A percentile compares a stretch with the other conserved stretches of the same genome.
These are phyloP conservation scores for Bipolaris bicolor DNA, from an alignment of 2,329 filamentous ascomycete genomes.

Conservation along the genomic window DNA sequence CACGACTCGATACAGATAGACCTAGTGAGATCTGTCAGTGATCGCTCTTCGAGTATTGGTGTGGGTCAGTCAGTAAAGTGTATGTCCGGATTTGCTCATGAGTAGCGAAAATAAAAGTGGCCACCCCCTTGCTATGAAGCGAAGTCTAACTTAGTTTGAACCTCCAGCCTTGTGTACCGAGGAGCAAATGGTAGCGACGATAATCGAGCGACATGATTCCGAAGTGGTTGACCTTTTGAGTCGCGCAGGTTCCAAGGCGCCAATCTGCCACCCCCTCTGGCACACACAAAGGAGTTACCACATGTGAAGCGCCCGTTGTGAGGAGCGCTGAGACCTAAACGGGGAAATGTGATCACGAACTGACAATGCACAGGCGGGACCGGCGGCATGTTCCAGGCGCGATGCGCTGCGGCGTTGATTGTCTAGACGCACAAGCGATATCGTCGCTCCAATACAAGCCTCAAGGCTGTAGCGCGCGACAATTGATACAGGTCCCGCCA, in stretches of 20 bases:
- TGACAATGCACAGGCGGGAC: slow-evolving; percentile 22
- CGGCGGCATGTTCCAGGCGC: slow-evolving; percentile 10
- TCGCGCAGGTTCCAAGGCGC: neutral
- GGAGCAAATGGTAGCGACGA: neutral
- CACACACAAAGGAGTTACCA: slow-evolving; percentile 23
- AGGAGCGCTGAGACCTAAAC: slow-evolving; percentile 29
- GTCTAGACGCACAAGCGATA: slow-evolving; percentile 14
- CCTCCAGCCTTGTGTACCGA: neutral
- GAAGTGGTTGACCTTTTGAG: neutral
- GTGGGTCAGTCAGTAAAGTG: slow-evolving; percentile 1
- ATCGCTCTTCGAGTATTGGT: neutral
- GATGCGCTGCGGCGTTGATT: slow-evolving; percentile 18
- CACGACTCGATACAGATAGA: slow-evolving; percentile 34
- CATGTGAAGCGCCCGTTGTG: slow-evolving; percentile 12
- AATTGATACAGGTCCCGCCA: slow-evolving; percentile 17
- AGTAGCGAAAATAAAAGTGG: neutral
- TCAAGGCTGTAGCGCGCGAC: slow-evolving; percentile 14
- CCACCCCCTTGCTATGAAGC: neutral
- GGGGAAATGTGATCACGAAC: slow-evolving; percentile 23
- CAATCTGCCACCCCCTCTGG: slow-evolving; percentile 7
- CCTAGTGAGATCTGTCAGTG: slow-evolving; percentile 25
- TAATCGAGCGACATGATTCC: neutral
- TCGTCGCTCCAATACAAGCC: slow-evolving; percentile 17
- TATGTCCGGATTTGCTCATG: slow-evolving; percentile 1
- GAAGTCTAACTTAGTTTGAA: neutral